Evolutionary conservation across 495 filamentous ascomycete species (phyloP).

Genomic region (Neurospora sp.): DNA sequence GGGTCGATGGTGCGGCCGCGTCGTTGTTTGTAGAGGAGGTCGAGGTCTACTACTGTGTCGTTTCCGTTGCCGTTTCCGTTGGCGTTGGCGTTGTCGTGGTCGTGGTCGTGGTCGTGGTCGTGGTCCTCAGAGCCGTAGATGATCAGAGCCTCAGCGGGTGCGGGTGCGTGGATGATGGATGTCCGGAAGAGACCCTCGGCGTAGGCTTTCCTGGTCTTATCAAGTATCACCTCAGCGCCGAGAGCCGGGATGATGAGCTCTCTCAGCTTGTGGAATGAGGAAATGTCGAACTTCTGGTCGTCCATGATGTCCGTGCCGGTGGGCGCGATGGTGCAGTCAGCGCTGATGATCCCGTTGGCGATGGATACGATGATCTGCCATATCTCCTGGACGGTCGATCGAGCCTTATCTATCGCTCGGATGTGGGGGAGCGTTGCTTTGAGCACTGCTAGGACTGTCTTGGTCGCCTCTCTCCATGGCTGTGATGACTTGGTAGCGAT

Average conservation of each 20-base stretch:
- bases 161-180: slow-evolving; percentile 68
- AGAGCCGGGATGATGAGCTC: slow-evolving; percentile 65
- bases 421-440: slow-evolving; percentile 55
- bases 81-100: not conserved
- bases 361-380: slow-evolving; percentile 53
- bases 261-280: slow-evolving; percentile 57
- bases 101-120: not conserved
- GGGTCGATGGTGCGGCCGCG: slow-evolving; percentile 62
- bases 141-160: slow-evolving; percentile 51
- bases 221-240: slow-evolving; percentile 52
- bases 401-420: slow-evolving; percentile 40
- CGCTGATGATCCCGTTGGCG: slow-evolving; percentile 47
- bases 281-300: slow-evolving; percentile 73
- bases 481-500: slow-evolving; percentile 45
- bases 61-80: slow-evolving; percentile 6
- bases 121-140: slow-evolving; percentile 16
- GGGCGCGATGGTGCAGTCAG: slow-evolving; percentile 38
- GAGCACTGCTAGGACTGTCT: slow-evolving; percentile 56
- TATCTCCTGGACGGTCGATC: slow-evolving; percentile 34
- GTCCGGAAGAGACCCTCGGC: slow-evolving; percentile 67
- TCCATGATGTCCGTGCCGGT: slow-evolving; percentile 33
- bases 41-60: slow-evolving; percentile 42
- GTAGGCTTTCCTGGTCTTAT: slow-evolving; percentile 59
- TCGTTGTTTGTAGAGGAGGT: slow-evolving; percentile 53
- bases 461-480: slow-evolving; percentile 74